phyloP scores from a whole-genome alignment of 768 basidiomycete species.

The Tricholoma bakamatsutake region DNA sequence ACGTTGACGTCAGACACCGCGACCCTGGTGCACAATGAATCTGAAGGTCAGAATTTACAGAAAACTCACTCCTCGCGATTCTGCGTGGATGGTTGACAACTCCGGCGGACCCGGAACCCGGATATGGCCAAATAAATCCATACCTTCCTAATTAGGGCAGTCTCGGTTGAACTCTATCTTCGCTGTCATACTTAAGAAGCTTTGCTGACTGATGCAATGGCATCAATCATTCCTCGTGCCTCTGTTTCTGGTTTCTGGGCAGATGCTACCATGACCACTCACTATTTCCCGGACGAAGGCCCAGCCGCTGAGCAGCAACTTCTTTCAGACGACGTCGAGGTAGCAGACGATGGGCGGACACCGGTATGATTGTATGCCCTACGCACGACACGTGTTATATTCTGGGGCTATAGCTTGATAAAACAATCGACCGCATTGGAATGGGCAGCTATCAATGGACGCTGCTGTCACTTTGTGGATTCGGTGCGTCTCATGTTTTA shows the following conservation, averaged over 20 bases:
- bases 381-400: neutral
- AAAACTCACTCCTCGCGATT: no score
- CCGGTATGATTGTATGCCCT: slow-evolving; percentile 27
- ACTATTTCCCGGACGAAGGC: slow-evolving; percentile 35
- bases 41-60: no score
- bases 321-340: slow-evolving; percentile 23
- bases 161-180: neutral
- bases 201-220: slow-evolving; percentile 29
- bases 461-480: slow-evolving; percentile 77
- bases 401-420: slow-evolving; percentile 47
- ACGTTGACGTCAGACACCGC: no score
- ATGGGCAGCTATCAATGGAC: slow-evolving; percentile 91
- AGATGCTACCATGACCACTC: slow-evolving; percentile 26
- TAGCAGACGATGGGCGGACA: slow-evolving; percentile 38
- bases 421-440: slow-evolving; percentile 84
- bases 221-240: slow-evolving; percentile 38
- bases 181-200: slow-evolving; percentile 8
- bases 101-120: no score
- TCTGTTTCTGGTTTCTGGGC: slow-evolving; percentile 40
- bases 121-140: no score
- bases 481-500: slow-evolving; percentile 49
- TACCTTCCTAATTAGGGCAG: neutral
- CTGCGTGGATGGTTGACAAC: no score
- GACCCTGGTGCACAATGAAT: no score
- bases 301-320: slow-evolving; percentile 30